Conservation (phyloP, 345 rosid species). For the Eucalyptus microcorys region DNA sequence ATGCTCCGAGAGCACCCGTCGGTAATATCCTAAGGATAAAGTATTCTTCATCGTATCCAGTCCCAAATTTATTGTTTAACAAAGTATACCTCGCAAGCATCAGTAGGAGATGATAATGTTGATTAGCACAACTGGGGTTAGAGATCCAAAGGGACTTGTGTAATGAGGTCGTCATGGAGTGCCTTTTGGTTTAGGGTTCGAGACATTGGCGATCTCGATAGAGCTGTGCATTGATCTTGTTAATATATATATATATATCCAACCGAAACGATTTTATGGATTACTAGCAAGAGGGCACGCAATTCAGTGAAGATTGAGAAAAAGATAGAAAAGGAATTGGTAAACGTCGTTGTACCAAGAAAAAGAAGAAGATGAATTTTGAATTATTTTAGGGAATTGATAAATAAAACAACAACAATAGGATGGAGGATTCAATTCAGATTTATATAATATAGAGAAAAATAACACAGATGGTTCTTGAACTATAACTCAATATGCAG, state of each 20-base stretch:
- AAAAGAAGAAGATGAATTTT: not conserved
- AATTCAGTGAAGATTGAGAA: not conserved
- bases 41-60: not conserved
- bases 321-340: not conserved
- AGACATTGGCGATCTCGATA: not conserved
- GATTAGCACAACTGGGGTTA: not conserved
- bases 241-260: fast-evolving
- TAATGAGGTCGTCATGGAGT: not conserved
- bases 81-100: not conserved
- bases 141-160: not conserved
- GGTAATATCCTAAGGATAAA: not conserved
- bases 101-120: not conserved
- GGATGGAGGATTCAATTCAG: not conserved
- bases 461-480: no score
- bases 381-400: not conserved
- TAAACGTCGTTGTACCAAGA: not conserved
- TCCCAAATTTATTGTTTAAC: not conserved
- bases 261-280: not conserved
- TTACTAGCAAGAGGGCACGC: not conserved
- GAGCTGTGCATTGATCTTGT: not conserved
- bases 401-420: not conserved
- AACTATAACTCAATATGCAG: fast-evolving
- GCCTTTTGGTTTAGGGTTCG: not conserved
- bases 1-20: not conserved
- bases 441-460: no score